Evolutionary conservation across 2,329 filamentous ascomycete genomes (phyloP), one percentile per base, ranked within the genome.

Genomic region (Amauroascus verrucosus): DNA sequence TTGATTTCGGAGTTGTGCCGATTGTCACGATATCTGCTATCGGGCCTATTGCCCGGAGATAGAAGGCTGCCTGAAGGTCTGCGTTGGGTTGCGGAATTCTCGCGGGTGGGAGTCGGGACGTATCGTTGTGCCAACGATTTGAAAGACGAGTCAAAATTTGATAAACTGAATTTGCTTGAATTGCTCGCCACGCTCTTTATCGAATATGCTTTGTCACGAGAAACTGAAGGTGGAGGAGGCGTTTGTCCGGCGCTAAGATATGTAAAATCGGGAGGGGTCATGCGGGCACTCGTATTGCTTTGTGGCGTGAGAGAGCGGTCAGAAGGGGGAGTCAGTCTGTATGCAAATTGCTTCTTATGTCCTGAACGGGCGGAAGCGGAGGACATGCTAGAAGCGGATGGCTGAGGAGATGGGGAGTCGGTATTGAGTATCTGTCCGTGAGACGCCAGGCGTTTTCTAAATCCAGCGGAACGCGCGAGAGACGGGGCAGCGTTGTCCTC

Each of bases 151-250:
- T 59, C 56, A 14, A 55, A 50, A 2, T 49, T 24, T 2, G 56
- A 55, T n/a, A 54, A 16, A 22, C 50, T 56, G 53, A 56, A 53
- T 47, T 58, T 58, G 50, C 58, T 59, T 16, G 52, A 54, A 11
- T 40, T 56, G 45, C 58, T 59, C 8, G 56, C 51, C 33, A 56
- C 54, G 48, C 58, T 59, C 44, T 51, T 58, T 28, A 59, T 56
- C 11, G 58, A 59, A 37, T 37, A 45, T 35, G 49, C 40, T 20
- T 44, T 51, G 14, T 43, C 48, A 33, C 26, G 38, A 4, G 28
- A 37, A 16, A 28, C 13, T 11, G 30, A 51, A 20, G 18, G 32
- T 28, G 37, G 37, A 14, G 48, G 48, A 43, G 28, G 38, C 9
- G 32, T 24, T 7, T 13, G 38, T 1, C 28, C 48, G 14, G 5